Conservation (phyloP, 2,329 filamentous ascomycete species). For the Eurotiales sp. region DNA sequence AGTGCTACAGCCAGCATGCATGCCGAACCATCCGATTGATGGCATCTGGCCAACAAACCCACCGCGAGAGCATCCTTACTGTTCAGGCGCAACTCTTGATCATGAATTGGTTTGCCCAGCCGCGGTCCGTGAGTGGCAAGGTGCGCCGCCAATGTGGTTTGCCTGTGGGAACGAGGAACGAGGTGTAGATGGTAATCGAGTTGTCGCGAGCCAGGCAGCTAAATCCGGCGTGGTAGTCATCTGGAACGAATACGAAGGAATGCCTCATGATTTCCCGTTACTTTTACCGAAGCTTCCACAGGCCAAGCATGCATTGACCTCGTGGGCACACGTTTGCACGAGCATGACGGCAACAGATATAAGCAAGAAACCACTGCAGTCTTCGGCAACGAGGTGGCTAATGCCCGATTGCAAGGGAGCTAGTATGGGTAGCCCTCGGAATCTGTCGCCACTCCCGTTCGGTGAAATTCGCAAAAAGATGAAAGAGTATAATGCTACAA, state of each 20-base stretch:
- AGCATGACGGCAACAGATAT: not conserved
- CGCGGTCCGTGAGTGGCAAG: conserved; percentile 9
- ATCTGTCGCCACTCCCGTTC: conserved; percentile 2
- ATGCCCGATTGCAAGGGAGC: conserved; percentile 5
- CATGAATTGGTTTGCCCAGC: conserved; percentile 9
- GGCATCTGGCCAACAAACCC: conserved; percentile 9
- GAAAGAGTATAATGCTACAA: conserved; percentile 10
- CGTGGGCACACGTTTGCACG: conserved; percentile 5
- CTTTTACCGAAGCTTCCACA: conserved; percentile 6
- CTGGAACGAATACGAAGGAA: conserved; percentile 11
- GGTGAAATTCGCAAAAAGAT: conserved; percentile 8
- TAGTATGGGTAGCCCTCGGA: not conserved
- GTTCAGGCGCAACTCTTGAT: conserved; percentile 1
- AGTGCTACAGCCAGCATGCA: conserved; percentile 12
- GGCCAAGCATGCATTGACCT: conserved; percentile 7
- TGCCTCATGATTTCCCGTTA: conserved; percentile 8
- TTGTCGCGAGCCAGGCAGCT: conserved; percentile 5
- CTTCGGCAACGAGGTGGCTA: conserved; percentile 3
- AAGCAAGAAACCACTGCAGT: not conserved
- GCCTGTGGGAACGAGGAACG: conserved; percentile 7
- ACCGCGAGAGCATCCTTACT: conserved; percentile 12
- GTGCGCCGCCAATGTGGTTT: conserved; percentile 11
- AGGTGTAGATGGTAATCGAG: conserved; percentile 9
- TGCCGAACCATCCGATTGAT: conserved; percentile 9
- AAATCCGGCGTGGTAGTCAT: not conserved